Evolutionary conservation across 2,329 filamentous ascomycete species (phyloP).

Genomic region (Sphaerostilbella broomeana): DNA sequence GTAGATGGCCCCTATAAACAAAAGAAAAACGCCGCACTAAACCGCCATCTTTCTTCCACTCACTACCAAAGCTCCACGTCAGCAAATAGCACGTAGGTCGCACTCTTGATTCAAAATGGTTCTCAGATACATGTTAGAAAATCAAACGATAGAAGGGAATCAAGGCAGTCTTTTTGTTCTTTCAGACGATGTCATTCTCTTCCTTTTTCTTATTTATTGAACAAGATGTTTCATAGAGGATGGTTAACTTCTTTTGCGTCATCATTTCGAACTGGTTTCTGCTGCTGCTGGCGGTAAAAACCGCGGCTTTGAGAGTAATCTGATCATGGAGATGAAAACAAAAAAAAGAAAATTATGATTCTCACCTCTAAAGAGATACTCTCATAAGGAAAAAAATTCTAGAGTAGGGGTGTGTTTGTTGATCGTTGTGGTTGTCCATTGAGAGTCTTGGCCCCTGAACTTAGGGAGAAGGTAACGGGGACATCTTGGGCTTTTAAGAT

Average conservation of each 20-base stretch:
- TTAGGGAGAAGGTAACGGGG: neutral
- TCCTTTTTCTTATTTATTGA: conserved; percentile 17
- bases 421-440: too few species aligned
- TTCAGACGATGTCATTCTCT: conserved; percentile 28
- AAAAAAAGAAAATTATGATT: neutral
- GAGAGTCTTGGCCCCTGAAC: too few species aligned
- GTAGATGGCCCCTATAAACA: too few species aligned
- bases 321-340: neutral
- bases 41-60: too few species aligned
- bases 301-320: neutral
- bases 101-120: too few species aligned
- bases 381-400: neutral
- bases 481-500: neutral
- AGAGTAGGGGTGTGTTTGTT: too few species aligned
- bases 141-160: too few species aligned
- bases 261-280: conserved; percentile 15
- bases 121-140: too few species aligned
- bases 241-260: conserved; percentile 23
- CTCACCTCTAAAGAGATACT: neutral
- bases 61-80: too few species aligned
- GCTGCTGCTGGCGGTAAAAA: neutral
- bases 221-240: conserved; percentile 19
- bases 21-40: too few species aligned
- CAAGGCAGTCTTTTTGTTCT: too few species aligned
- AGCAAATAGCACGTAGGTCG: too few species aligned